Percentiles rank a stretch among this genome's conserved stretches.
These are phyloP conservation scores for Cercospora beticola DNA, from an alignment of 2,329 filamentous ascomycete species.

Conservation along the genomic window DNA sequence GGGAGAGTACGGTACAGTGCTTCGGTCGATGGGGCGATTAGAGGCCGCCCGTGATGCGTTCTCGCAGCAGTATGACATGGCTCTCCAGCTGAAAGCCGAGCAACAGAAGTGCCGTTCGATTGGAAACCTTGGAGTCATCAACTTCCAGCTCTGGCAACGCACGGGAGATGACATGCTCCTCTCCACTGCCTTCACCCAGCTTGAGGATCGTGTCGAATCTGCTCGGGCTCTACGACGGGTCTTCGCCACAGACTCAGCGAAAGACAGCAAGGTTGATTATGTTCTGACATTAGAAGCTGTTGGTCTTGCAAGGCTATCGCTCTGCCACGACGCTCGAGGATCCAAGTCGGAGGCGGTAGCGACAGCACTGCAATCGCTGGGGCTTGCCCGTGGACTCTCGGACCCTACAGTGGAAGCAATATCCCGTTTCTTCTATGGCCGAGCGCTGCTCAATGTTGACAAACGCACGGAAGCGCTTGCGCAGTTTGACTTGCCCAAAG, in stretches of 20 bases:
- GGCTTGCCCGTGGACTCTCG: conserved; percentile 27
- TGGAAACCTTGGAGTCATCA: not conserved
- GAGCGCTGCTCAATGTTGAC: not conserved
- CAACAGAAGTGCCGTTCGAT: not conserved
- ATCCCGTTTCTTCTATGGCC: conserved; percentile 14
- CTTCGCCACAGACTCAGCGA: not conserved
- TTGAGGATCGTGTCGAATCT: not conserved
- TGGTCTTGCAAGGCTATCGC: conserved; percentile 38
- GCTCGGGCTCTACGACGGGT: not conserved
- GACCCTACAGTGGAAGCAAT: conserved; percentile 12
- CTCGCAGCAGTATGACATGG: not conserved
- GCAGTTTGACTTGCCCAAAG: conserved; percentile 34
- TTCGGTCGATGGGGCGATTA: not conserved
- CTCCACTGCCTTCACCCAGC: not conserved
- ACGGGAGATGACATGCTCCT: not conserved
- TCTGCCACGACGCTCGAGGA: conserved; percentile 36
- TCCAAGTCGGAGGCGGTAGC: conserved; percentile 23
- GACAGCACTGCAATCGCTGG: not conserved
- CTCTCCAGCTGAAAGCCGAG: not conserved
- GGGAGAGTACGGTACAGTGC: not conserved
- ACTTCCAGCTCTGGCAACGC: not conserved
- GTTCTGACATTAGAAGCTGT: not conserved
- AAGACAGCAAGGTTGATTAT: not conserved
- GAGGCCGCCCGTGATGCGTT: not conserved
- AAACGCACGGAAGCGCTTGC: conserved; percentile 15